Evolutionary conservation across 1,284 basidiomycete genomes (phyloP).

Genomic region (Ceratobasidium sp.): DNA sequence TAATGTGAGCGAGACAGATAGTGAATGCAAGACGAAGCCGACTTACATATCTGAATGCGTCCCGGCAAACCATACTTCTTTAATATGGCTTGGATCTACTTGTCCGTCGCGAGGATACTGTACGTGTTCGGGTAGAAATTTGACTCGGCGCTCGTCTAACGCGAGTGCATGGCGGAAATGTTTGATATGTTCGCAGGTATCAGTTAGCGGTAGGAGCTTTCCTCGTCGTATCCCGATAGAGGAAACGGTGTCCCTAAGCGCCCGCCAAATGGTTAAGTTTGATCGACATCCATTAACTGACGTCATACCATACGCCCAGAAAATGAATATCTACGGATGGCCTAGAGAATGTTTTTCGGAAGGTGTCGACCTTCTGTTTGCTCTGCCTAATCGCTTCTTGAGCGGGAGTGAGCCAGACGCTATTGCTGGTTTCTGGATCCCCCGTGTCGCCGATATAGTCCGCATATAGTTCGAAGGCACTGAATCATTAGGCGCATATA

Average conservation of each 20-base stretch:
- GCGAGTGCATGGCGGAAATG: constrained; percentile 62
- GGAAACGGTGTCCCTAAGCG: constrained; percentile 63
- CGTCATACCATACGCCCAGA: constrained; percentile 59
- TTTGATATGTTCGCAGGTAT: constrained; percentile 55
- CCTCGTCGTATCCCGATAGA: constrained; percentile 57
- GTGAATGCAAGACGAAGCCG: not conserved
- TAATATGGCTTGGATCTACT: constrained; percentile 45
- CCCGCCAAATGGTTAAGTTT: not conserved
- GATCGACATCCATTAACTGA: not conserved
- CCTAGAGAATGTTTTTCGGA: constrained; percentile 61
- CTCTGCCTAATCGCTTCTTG: not conserved
- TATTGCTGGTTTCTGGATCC: constrained; percentile 32
- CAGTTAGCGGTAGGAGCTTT: constrained; percentile 53
- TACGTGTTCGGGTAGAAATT: constrained; percentile 62
- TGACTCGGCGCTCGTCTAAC: constrained; percentile 62
- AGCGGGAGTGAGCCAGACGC: not conserved
- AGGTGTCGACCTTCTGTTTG: constrained; percentile 51
- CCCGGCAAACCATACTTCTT: constrained; percentile 60
- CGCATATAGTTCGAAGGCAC: not conserved
- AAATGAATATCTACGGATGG: constrained; percentile 58
- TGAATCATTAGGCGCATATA: not conserved
- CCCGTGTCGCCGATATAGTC: not conserved
- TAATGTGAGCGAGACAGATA: not conserved
- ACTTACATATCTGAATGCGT: constrained; percentile 58
- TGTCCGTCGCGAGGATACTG: constrained; percentile 29